Evolutionary conservation across 202 grass and related monocot species (phyloP), one percentile per base, ranked within the genome.

Genomic region (Carex arenaria): DNA sequence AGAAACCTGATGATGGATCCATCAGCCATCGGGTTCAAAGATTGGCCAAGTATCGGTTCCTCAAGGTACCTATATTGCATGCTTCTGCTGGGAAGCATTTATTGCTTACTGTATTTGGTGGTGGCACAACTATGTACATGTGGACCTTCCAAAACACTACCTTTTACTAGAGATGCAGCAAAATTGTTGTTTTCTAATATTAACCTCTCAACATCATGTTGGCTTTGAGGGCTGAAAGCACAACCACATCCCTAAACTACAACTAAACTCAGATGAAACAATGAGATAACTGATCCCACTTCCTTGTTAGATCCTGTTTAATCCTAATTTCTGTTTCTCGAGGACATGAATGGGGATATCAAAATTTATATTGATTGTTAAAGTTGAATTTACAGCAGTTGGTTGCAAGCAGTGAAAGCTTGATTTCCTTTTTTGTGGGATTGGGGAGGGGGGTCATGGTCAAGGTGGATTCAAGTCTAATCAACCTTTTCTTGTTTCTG

Each of bases 1-100:
- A 98, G 96, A 98, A 98, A 93, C 93, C 93, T 42, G 96, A 98
- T 80, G 93, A 98, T 87, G 96, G 96, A 90, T 98, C 96, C 26
- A 98, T 98, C 83, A 98, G 91, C 86, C 87, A 93, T 83, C 93
- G 96, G 15, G 96, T 98, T 90, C 96, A 98, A 85, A 88, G 93
- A 67, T 86, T 95, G 88, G 96, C 96, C 75, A 98, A 98, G 54
- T 98, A 95, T 81, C 87, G 91, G 38, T 98, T 98, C 87, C 89
- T 98, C 13, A 98, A 98, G 96, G 96, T 98, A 89, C 72, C 31
- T 18, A 55, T 26, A 15, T 7, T 1, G 6, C 23, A 59, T 77
- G 28, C 26, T 77, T 77, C 14, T 77, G 26, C 2, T 59, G 15
- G 52, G 72, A 54, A 53, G 13, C 26, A 18, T 57, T 34, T 77